Conservation (phyloP, 805 yeast species). For the Komagataella mondaviorum region DNA sequence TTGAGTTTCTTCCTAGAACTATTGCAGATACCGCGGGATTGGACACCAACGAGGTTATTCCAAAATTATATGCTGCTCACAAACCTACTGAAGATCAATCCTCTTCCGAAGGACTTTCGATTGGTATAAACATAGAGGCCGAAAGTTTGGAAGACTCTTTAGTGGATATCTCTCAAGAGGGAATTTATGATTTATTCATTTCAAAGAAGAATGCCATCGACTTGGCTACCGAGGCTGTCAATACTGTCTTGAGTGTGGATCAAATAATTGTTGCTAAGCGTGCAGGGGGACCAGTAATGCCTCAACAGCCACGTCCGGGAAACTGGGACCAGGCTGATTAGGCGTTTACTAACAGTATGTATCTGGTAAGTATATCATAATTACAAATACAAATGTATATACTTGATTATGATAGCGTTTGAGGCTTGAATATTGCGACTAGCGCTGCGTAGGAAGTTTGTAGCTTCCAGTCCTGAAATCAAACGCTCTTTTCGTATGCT, state of each 20-base stretch:
- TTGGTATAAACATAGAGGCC: constrained; percentile 73
- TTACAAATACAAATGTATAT: background rate
- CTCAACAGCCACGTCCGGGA: constrained; percentile 76
- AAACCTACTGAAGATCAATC: constrained; percentile 28
- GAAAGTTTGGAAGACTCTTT: constrained; percentile 48
- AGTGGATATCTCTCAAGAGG: constrained; percentile 53
- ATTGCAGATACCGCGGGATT: constrained; percentile 91
- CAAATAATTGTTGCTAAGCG: constrained; percentile 98
- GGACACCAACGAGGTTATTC: constrained; percentile 80
- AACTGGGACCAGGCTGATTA: constrained; percentile 94
- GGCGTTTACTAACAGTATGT: background rate
- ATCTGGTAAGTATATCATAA: background rate
- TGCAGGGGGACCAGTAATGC: constrained; percentile 95
- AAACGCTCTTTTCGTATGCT: no score
- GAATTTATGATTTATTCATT: constrained; percentile 67
- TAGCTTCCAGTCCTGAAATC: no score
- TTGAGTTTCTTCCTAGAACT: constrained; percentile 87
- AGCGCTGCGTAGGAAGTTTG: no score
- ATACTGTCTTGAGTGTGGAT: constrained; percentile 81
- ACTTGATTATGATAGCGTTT: no score
- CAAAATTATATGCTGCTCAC: constrained; percentile 83
- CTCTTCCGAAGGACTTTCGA: constrained; percentile 7
- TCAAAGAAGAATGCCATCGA: constrained; percentile 79
- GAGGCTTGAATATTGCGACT: no score
- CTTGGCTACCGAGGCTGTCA: constrained; percentile 92